Conservation (phyloP, 2,329 filamentous ascomycete genomes). For the Alternaria sp. region DNA sequence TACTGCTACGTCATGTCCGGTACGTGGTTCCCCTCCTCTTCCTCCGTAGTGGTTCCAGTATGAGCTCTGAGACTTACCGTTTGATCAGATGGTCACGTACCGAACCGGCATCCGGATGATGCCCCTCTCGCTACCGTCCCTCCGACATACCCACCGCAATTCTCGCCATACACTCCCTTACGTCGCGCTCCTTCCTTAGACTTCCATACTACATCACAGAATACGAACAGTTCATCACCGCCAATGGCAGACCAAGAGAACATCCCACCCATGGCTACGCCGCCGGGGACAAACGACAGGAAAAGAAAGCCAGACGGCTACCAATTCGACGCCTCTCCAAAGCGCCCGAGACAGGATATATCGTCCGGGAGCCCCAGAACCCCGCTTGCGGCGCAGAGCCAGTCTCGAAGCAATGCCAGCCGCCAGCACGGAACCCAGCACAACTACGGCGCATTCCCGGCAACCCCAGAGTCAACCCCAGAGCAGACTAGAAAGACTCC, state of each 20-base stretch:
- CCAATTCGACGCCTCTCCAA: neutral
- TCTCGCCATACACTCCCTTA: neutral
- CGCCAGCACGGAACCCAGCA: constrained; percentile 14
- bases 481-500: neutral
- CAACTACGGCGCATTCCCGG: constrained; percentile 3
- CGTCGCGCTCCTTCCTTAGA: neutral
- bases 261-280: neutral
- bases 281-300: neutral
- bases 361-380: neutral
- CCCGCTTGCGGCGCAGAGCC: neutral
- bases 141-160: neutral
- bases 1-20: neutral
- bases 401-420: neutral
- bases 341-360: neutral
- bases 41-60: neutral
- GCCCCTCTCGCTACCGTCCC: neutral
- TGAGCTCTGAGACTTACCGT: neutral
- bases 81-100: neutral
- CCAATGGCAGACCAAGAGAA: neutral
- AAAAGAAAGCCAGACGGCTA: constrained; percentile 17
- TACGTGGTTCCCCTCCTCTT: neutral
- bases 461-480: constrained; percentile 19
- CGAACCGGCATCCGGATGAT: neutral
- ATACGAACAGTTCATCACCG: neutral
- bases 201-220: neutral